Conservation (phyloP, 257 asterid genomes). For the Solanum virginianum region DNA sequence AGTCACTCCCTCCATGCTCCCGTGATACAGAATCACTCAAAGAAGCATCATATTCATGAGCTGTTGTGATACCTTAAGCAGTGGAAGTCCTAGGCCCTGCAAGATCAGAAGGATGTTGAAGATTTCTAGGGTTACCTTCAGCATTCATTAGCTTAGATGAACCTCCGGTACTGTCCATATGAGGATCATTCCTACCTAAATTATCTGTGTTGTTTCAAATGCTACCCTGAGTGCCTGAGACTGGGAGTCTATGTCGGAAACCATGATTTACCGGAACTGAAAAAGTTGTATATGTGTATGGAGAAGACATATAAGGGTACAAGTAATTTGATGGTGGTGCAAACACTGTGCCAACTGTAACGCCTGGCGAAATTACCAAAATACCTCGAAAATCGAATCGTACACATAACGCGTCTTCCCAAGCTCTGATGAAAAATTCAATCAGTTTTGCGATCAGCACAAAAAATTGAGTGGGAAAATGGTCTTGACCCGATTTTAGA, state of each 20-base stretch:
- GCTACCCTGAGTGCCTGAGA: slow-evolving; percentile 13
- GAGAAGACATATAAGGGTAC: slow-evolving; percentile 42
- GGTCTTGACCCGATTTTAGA: too few species aligned
- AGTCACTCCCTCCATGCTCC: slow-evolving; percentile 25
- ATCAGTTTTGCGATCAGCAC: too few species aligned
- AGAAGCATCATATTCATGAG: slow-evolving; percentile 25
- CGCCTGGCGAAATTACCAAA: too few species aligned
- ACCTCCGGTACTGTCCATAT: slow-evolving; percentile 34
- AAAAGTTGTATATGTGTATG: slow-evolving; percentile 38
- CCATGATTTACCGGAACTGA: slow-evolving; percentile 44
- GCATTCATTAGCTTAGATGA: slow-evolving; percentile 49
- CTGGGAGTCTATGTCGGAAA: slow-evolving; percentile 27
- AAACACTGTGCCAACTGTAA: slow-evolving; percentile 7
- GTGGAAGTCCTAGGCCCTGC: slow-evolving; percentile 58
- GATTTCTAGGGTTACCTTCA: slow-evolving; percentile 22
- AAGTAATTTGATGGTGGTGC: slow-evolving; percentile 47
- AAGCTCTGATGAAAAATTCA: too few species aligned
- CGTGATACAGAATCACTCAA: slow-evolving; percentile 13
- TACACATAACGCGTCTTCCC: too few species aligned
- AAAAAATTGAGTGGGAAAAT: too few species aligned
- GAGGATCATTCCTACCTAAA: slow-evolving; percentile 27
- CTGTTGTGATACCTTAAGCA: slow-evolving; percentile 11
- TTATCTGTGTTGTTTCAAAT: slow-evolving; percentile 17
- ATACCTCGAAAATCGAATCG: too few species aligned
- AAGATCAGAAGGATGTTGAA: slow-evolving; percentile 17